Base-by-base conservation (phyloP, 257 asterid species). In the Scutellaria galericulata region DNA sequence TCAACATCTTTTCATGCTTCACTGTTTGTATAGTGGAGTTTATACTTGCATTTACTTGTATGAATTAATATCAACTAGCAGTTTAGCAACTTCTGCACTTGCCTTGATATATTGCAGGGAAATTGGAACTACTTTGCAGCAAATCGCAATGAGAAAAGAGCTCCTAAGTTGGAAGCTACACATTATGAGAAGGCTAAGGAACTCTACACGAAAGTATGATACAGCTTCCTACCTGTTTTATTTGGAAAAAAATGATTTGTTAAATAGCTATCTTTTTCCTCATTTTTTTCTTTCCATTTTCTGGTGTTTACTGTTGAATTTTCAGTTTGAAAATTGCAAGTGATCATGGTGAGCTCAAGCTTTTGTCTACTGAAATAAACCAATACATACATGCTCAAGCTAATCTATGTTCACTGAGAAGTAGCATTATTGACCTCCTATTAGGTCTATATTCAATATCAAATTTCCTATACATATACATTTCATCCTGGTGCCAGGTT, bases 171-270 rank as follows among this genome's bases (percentile, higher is more conserved):
- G 83, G 99, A 95, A 79, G 96, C 97, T 76, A 92, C 97, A 41
- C 99, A 95, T 87, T 84, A 88, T 37, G 97, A 95, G 90, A 95
- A 95, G 88, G 96, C 99, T 18, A 92, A 92, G 87, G 99, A 95
- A 76, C 92, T 95, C 46, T 92, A 90, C 75, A 90, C 98, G 2
- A 95, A 92, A 79, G 97, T 92, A 88, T 81, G 79, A 56, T 42
- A 40, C 77, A 79, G 76, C 62, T 51, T 37, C 51, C 75, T 50
- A 45, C 70, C 71, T 55, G 67, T 68, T 58, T 50, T 27, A 11
- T 48, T 40, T 81, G 64, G 77, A 70, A 62, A 24, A 77, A 81
- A 9, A 70, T 85, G 12, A 1, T 40, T 41, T 41, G 60, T 55
- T 42, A 44, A 50, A 64, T 20, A 56, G 14, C 70, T 66, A 20